Evolutionary conservation across 2,329 filamentous ascomycete species (phyloP), one percentile per base, ranked within the genome.

Genomic region (Diaporthe sp.): DNA sequence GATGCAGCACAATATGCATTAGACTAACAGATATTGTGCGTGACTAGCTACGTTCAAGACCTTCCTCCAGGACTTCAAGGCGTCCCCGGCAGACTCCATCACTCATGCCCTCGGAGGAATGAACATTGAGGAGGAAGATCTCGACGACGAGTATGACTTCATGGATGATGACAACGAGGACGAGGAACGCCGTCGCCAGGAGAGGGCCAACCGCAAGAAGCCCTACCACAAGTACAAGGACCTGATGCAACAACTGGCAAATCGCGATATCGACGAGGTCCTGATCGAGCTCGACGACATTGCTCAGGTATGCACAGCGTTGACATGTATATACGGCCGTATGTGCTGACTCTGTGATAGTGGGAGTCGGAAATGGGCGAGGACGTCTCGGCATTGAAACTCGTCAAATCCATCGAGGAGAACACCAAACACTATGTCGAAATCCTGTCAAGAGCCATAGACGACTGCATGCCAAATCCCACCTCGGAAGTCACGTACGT

Each of bases 401-500:
- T 98, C 67, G 93, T 98, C 28, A 90, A 94, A 63, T 97, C 94
- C 1, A 94, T 99, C 80, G 94, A 97, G 86, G 90, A 89, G 79
- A 99, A 99, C 85, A 95, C 97, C 22, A 94, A 97, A 82, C 97
- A 98, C 84, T 99, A 99, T 82, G 93, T 98, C 79, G 97, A 99
- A 81, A 91, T 98, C 76, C 86, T 98, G 76, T 96, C 96, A 3
- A 90, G 94, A 79, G 97, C 97, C 10, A 92, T 98, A 60, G 97
- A 99, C 86, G 93, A 92, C 76, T 90, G 94, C 72, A 92, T 99
- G 90, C 97, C 97, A 0, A 88, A 90, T 77, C 93, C 96, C 55
- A 94, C 91, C 20, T 89, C 88, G 72, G 95, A 98, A 78, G 90
- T 96, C 79, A 96, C 91, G 91, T 95, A 89, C 80, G 91, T 82